Percentiles rank a stretch among this genome's conserved stretches.
phyloP scores from a whole-genome alignment of 352 stramenopile genomes.

The Phytophthora ramorum region DNA sequence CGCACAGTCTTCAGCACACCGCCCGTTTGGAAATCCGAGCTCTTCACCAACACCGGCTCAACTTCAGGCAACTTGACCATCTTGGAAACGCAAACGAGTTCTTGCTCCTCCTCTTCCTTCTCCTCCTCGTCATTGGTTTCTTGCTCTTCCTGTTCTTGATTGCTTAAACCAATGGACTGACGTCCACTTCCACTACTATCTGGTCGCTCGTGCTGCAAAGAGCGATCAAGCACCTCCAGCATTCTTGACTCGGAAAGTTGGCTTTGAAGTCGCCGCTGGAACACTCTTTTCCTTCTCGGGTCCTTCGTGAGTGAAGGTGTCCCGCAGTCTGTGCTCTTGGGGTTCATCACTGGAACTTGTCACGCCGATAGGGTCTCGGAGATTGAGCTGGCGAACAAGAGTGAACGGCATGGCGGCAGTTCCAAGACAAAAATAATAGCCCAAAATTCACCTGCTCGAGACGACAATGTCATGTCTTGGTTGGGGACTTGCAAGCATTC shows the following conservation, averaged over 20 bases:
- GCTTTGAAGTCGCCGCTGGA: constrained; percentile 66
- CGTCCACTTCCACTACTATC: not conserved
- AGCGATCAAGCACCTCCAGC: constrained; percentile 67
- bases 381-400: not conserved
- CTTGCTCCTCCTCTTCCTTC: constrained; percentile 60
- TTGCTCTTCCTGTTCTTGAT: constrained; percentile 41
- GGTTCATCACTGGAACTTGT: constrained; percentile 38
- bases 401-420: not conserved
- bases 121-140: constrained; percentile 26
- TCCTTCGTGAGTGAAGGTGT: constrained; percentile 1
- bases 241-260: constrained; percentile 77
- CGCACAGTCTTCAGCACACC: constrained; percentile 44
- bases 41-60: constrained; percentile 8
- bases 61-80: constrained; percentile 59
- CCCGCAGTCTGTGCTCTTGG: constrained; percentile 15
- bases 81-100: constrained; percentile 77
- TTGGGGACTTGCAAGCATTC: constrained; percentile 51
- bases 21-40: constrained; percentile 36
- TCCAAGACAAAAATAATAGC: constrained; percentile 21
- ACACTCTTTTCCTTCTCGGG: constrained; percentile 22
- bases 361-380: not conserved
- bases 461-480: not conserved
- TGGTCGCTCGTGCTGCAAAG: constrained; percentile 34
- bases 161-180: constrained; percentile 10
- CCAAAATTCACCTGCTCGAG: constrained; percentile 2